Base-by-base conservation (phyloP, 2,329 filamentous ascomycete species). In the Microcera coccophila region DNA sequence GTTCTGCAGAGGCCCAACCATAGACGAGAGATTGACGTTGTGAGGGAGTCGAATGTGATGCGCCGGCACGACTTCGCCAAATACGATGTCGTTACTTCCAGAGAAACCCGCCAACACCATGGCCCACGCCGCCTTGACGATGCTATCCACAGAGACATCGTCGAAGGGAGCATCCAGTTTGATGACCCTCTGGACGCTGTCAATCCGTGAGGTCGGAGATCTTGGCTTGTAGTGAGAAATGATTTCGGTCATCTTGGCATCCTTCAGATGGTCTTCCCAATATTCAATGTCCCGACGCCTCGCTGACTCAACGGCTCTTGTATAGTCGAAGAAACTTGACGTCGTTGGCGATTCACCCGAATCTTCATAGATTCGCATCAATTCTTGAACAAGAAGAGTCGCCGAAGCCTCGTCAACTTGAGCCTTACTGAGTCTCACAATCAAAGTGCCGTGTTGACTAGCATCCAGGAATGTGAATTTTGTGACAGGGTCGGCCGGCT, bases 71-170 rank as follows among this genome's bases (percentile, higher is more conserved):
- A 74, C 60, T 52, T 79, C 73, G 7, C 78, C 79, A 42, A 81
- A 81, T 3, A 80, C 67, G 5, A 82, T 69, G 32, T 82, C 78
- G 5, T 68, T 61, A 0, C 59, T 64, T 0, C 66, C 70, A 0
- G 74, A 71, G 9, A 79, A 59, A 18, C 68, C 73, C 0, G 75
- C 72, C 5, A 82, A 67, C 0, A 75, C 70, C 45, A 76, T 70
- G 1, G 76, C 72, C 77, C 79, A 82, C 0, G 77, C 77, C 0
- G 75, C 71, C 55, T 79, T 79, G 24, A 81, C 64, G 3, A 81
- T 68, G 0, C 74, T 72, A 44, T 76, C 73, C 28, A 75, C 74
- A 0, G 67, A 65, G 44, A 78, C 67, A 8, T 68, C 70, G 3
- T 74, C 61, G 26, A 68, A 68, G 4, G 74, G 55, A 9, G 69